Conservation (phyloP, 2,329 filamentous ascomycete genomes). For the Byssoonygena ceratinophila region DNA sequence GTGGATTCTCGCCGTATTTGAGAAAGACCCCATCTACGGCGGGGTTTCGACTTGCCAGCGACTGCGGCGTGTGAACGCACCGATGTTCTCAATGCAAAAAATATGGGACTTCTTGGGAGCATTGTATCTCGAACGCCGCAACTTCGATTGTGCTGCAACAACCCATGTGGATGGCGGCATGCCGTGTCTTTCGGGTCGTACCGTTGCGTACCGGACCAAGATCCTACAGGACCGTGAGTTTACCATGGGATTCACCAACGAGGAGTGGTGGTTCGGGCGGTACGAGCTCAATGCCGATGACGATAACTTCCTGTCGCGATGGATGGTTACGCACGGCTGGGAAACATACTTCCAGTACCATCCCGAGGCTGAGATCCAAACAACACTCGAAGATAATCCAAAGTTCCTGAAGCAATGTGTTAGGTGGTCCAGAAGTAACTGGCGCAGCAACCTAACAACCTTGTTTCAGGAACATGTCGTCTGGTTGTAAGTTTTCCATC, state of each 20-base stretch:
- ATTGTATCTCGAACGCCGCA: constrained; percentile 83
- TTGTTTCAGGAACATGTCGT: constrained; percentile 73
- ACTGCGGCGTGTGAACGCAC: constrained; percentile 53
- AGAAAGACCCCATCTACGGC: constrained; percentile 63
- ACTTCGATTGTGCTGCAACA: constrained; percentile 93
- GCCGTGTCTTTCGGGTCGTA: constrained; percentile 93
- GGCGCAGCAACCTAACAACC: constrained; percentile 92
- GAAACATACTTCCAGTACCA: constrained; percentile 95
- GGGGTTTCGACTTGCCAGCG: constrained; percentile 89
- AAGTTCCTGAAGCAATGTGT: constrained; percentile 91
- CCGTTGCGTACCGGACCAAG: constrained; percentile 79
- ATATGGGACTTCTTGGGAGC: constrained; percentile 85
- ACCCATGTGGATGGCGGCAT: constrained; percentile 90
- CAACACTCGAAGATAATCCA: constrained; percentile 75
- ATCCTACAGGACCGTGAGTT: constrained; percentile 81
- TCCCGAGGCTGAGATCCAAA: constrained; percentile 79
- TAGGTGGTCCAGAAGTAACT: constrained; percentile 93
- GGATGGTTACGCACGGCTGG: constrained; percentile 85
- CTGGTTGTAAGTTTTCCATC: constrained; percentile 59
- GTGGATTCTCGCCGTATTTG: constrained; percentile 89
- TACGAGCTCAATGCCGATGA: constrained; percentile 93
- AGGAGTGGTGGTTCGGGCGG: constrained; percentile 66
- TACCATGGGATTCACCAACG: constrained; percentile 78
- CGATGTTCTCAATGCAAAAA: constrained; percentile 46
- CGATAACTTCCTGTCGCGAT: constrained; percentile 95